These are phyloP conservation scores for Saccharomycopsis hybrid DNA, from an alignment of 1,139 yeast species.

Conservation along the genomic window DNA sequence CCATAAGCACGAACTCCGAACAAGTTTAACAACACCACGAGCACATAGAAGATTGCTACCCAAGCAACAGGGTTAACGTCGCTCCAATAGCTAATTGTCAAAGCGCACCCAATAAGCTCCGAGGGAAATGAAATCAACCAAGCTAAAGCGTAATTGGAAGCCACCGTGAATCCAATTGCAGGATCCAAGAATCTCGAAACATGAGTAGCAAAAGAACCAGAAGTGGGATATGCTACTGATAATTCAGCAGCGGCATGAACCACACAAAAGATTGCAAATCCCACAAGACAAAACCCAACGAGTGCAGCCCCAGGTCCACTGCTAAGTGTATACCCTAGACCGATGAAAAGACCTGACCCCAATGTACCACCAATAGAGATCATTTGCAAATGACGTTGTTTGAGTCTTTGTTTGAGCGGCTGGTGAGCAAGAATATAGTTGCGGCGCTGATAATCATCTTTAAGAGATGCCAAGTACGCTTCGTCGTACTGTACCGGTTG, in stretches of 20 bases:
- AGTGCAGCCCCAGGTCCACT: slow-evolving; percentile 51
- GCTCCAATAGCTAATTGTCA: slow-evolving; percentile 52
- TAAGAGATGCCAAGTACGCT: slow-evolving; percentile 46
- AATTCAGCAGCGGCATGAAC: slow-evolving; percentile 59
- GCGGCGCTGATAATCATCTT: slow-evolving; percentile 51
- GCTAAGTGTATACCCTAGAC: slow-evolving; percentile 43
- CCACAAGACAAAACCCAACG: slow-evolving; percentile 37
- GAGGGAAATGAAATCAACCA: slow-evolving; percentile 56
- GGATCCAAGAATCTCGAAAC: slow-evolving; percentile 57
- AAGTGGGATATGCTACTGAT: slow-evolving; percentile 54
- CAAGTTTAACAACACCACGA: slow-evolving; percentile 43
- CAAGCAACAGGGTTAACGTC: slow-evolving; percentile 48
- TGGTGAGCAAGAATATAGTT: slow-evolving; percentile 41
- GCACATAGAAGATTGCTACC: slow-evolving; percentile 46
- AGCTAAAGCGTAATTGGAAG: slow-evolving; percentile 53
- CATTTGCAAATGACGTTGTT: slow-evolving; percentile 53
- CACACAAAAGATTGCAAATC: slow-evolving; percentile 42
- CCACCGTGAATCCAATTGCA: slow-evolving; percentile 53
- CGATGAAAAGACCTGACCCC: slow-evolving; percentile 50
- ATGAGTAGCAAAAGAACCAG: slow-evolving; percentile 53
- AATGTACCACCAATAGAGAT: slow-evolving; percentile 50
- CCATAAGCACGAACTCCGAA: slow-evolving; percentile 53
- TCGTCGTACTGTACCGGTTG: slow-evolving; percentile 36
- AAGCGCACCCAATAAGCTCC: slow-evolving; percentile 53
- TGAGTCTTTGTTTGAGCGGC: slow-evolving; percentile 36